These are phyloP conservation scores for Penicillium soppii DNA, from an alignment of 495 filamentous ascomycete species.

Conservation along the genomic window DNA sequence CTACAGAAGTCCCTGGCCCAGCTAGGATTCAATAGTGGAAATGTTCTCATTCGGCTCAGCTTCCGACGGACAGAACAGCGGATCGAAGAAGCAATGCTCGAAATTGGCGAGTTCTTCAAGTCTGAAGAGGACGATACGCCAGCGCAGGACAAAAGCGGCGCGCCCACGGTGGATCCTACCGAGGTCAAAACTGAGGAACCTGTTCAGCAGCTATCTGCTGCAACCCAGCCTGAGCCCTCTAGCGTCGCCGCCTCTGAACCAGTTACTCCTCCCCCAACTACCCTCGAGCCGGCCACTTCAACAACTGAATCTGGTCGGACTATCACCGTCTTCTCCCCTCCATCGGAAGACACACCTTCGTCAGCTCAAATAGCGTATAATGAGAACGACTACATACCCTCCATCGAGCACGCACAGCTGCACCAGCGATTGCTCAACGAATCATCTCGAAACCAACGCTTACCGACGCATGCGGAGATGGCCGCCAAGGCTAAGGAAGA, in stretches of 20 bases:
- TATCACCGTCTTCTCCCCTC: slow-evolving; percentile 73
- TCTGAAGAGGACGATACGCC: slow-evolving; percentile 34
- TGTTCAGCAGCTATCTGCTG: not conserved
- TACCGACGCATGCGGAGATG: slow-evolving; percentile 51
- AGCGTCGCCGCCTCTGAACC: not conserved
- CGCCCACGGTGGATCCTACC: slow-evolving; percentile 9
- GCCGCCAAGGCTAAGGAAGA: slow-evolving; percentile 48
- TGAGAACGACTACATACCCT: slow-evolving; percentile 77
- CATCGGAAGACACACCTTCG: slow-evolving; percentile 66
- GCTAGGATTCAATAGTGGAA: slow-evolving; percentile 81
- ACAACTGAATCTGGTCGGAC: slow-evolving; percentile 39
- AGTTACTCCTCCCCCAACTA: slow-evolving; percentile 13
- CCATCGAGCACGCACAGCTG: slow-evolving; percentile 78
- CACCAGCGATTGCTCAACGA: slow-evolving; percentile 72
- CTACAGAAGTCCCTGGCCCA: slow-evolving; percentile 86
- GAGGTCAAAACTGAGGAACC: slow-evolving; percentile 19
- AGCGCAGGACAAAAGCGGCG: slow-evolving; percentile 4
- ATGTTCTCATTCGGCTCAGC: slow-evolving; percentile 69
- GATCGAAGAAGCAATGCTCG: slow-evolving; percentile 78
- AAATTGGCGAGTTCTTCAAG: slow-evolving; percentile 73
- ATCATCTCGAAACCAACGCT: slow-evolving; percentile 63
- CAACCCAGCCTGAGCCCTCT: slow-evolving; percentile 7
- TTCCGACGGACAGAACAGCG: slow-evolving; percentile 75
- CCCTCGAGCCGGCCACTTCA: slow-evolving; percentile 18
- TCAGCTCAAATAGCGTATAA: slow-evolving; percentile 65